A percentile compares a stretch with the other conserved stretches of the same genome.
Evolutionary conservation across 1,284 basidiomycete species (phyloP).

Genomic region (Termitomyces sp.): DNA sequence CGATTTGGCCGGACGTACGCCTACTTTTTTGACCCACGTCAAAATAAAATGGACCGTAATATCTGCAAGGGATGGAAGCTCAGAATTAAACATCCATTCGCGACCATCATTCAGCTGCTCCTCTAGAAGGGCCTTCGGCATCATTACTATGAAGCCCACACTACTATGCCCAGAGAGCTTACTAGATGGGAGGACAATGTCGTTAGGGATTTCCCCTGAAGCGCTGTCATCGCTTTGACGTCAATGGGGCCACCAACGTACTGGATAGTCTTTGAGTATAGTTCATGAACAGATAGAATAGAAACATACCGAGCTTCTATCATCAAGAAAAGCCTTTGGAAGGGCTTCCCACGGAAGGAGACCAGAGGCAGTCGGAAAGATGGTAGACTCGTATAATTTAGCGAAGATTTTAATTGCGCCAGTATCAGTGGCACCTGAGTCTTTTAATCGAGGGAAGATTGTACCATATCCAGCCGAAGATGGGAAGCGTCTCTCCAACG

Average conservation of each 20-base stretch:
- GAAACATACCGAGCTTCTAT: slow-evolving; percentile 37
- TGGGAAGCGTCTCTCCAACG: slow-evolving; percentile 47
- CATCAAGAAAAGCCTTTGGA: slow-evolving; percentile 42
- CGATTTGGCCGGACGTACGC: slow-evolving; percentile 27
- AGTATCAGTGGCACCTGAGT: slow-evolving; percentile 35
- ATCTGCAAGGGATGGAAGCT: slow-evolving; percentile 45
- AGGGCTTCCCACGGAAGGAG: slow-evolving; percentile 45
- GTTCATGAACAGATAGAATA: background rate
- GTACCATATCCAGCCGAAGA: slow-evolving; percentile 39
- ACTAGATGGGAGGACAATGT: slow-evolving; percentile 38
- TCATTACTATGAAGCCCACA: slow-evolving; percentile 7
- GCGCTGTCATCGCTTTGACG: slow-evolving; percentile 27
- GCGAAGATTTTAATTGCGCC: slow-evolving; percentile 43
- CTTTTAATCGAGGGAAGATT: slow-evolving; percentile 40
- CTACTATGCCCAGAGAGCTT: slow-evolving; percentile 11
- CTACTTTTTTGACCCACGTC: slow-evolving; percentile 32
- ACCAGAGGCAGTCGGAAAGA: slow-evolving; percentile 37
- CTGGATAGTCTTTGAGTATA: background rate
- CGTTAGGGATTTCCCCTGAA: slow-evolving; percentile 28
- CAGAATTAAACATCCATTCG: slow-evolving; percentile 54
- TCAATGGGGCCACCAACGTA: slow-evolving; percentile 30
- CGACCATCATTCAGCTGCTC: slow-evolving; percentile 52
- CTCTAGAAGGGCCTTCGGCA: slow-evolving; percentile 39
- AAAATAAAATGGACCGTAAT: slow-evolving; percentile 44
- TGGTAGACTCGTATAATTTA: slow-evolving; percentile 38